A percentile compares a stretch with the other conserved stretches of the same genome.
These are phyloP conservation scores for Letharia columbiana DNA, from an alignment of 495 filamentous ascomycete genomes.

Conservation along the genomic window DNA sequence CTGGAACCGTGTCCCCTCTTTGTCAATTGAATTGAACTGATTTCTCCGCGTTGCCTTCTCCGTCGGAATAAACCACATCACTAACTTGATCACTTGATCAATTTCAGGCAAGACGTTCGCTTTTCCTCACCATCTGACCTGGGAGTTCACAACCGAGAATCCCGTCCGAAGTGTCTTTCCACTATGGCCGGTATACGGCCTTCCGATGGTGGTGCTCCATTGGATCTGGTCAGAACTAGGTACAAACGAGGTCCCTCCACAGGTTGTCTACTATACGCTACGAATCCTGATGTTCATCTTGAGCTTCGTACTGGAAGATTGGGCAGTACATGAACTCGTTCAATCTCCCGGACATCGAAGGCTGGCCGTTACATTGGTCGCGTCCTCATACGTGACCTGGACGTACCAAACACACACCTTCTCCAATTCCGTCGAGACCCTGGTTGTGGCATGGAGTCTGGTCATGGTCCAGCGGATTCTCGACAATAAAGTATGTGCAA, in stretches of 20 bases:
- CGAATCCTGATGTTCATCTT: slow-evolving; percentile 82
- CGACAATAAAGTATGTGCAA: slow-evolving; percentile 55
- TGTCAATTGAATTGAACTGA: not conserved
- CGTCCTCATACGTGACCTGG: slow-evolving; percentile 97
- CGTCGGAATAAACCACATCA: not conserved
- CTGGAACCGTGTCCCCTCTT: not conserved
- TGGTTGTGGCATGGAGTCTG: slow-evolving; percentile 83
- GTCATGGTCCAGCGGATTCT: slow-evolving; percentile 81
- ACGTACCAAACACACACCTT: slow-evolving; percentile 98
- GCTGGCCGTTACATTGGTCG: slow-evolving; percentile 67
- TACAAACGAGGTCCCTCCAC: slow-evolving; percentile 41
- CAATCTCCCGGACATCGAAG: slow-evolving; percentile 62
- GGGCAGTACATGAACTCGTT: slow-evolving; percentile 88
- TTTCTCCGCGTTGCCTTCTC: not conserved
- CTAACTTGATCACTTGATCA: not conserved
- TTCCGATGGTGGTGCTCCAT: slow-evolving; percentile 82
- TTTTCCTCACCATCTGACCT: slow-evolving; percentile 77
- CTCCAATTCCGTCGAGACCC: slow-evolving; percentile 92
- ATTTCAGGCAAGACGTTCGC: slow-evolving; percentile 72
- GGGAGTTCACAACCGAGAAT: slow-evolving; percentile 82
- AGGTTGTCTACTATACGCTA: slow-evolving; percentile 78
- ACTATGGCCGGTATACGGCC: slow-evolving; percentile 85
- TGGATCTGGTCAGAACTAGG: slow-evolving; percentile 70
- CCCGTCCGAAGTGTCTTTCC: slow-evolving; percentile 95
- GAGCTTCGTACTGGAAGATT: slow-evolving; percentile 94